Conservation (phyloP, 2,329 filamentous ascomycete species). For the Diplocarpon rosae region DNA sequence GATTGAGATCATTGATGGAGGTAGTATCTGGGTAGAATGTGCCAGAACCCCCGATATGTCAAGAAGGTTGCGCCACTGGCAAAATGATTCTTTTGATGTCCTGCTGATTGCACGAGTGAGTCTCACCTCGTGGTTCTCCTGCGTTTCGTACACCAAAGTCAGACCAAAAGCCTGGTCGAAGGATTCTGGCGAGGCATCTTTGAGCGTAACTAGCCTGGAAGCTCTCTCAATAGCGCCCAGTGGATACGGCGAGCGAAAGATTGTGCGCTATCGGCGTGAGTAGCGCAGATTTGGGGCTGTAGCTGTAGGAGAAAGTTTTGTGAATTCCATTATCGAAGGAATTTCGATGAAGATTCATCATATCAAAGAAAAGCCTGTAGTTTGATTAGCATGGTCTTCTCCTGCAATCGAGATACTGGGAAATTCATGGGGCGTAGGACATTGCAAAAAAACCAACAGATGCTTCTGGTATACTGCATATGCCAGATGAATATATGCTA, state of each 20-base stretch:
- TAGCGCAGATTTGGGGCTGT: constrained; percentile 35
- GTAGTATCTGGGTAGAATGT: constrained; percentile 44
- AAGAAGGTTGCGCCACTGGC: constrained; percentile 49
- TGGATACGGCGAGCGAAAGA: constrained; percentile 64
- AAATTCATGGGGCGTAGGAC: too few relatives aligned
- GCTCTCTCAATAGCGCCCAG: constrained; percentile 53
- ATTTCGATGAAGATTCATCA: constrained; percentile 22
- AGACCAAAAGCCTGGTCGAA: constrained; percentile 57
- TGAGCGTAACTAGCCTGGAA: constrained; percentile 43
- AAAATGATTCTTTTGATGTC: constrained; percentile 35
- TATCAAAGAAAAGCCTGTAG: constrained; percentile 31
- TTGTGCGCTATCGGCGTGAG: constrained; percentile 52
- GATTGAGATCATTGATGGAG: constrained; percentile 13
- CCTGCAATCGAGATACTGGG: too few relatives aligned
- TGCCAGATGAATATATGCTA: too few relatives aligned
- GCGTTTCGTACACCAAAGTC: constrained; percentile 48
- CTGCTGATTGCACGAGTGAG: constrained; percentile 22
- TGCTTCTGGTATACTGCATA: too few relatives aligned
- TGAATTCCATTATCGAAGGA: constrained; percentile 22
- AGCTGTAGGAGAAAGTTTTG: constrained; percentile 24
- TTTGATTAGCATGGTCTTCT: constrained; percentile 39
- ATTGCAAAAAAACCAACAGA: too few relatives aligned
- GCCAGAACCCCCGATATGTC: constrained; percentile 55
- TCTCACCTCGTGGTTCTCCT: constrained; percentile 36
- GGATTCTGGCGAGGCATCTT: constrained; percentile 33